Base-by-base conservation (phyloP, 495 filamentous ascomycete genomes). In the Penicillium pancosmium region DNA sequence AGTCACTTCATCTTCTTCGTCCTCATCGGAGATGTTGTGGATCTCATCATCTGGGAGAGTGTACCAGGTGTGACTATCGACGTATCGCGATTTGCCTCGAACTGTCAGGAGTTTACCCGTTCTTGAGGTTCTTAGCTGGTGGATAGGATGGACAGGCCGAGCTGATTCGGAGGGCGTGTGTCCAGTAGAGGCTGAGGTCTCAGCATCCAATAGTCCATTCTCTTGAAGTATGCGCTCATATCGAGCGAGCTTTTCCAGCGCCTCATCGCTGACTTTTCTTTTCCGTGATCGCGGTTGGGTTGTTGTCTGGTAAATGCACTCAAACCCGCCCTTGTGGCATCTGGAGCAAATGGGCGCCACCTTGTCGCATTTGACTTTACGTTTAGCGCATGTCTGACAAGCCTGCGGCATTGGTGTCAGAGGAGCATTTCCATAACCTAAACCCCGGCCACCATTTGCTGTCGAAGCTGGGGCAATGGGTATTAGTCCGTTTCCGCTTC, bases 281-380 rank as follows among this genome's bases (percentile, higher is more conserved):
- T 65, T 68, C 19, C 49, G 54, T 41, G 50, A 53, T 25, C 51
- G 54, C 10, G 62, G 59, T 13, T 15, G 53, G 27, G 27, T 9
- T 1, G 59, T 56, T 36, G 48, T 33, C 33, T 58, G 54, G 27
- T 60, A 68, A 31, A 58, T 16, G 43, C 61, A 64, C n/a, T 55
- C 50, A 15, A 65, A 16, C 40, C 55, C 54, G 33, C 44, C 54
- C 43, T 68, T 63, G 60, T 31, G 54, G 60, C 78, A 80, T 19
- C 73, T 68, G 12, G 69, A 68, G 57, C 78, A 80, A 5, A 72
- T 52, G 4, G 78, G 77, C 11, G 67, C 66, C 53, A 50, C 49
- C 57, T 77, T 75, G 44, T 80, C 76, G 58, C 78, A 80, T 60
- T 79, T 78, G 34, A 80, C 67, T 54, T 80, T 80, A 19, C 71